These are phyloP conservation scores for Aspergillus proliferans DNA, from an alignment of 2,329 filamentous ascomycete species.

Conservation along the genomic window DNA sequence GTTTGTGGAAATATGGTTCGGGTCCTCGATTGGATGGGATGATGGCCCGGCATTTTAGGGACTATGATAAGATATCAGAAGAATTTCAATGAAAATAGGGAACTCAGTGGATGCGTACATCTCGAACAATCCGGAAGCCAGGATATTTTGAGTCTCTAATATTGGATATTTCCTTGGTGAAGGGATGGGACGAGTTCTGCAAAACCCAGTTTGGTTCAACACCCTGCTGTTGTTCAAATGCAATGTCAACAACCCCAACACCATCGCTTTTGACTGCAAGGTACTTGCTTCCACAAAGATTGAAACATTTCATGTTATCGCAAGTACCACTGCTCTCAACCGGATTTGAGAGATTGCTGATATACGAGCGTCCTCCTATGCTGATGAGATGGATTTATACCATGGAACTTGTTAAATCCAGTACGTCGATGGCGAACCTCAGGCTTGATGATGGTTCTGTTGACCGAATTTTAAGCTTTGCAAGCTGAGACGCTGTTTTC, in stretches of 20 bases:
- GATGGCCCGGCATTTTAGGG: slow-evolving; percentile 11
- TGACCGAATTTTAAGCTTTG: background rate
- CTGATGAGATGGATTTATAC: slow-evolving; percentile 4
- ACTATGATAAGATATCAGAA: slow-evolving; percentile 3
- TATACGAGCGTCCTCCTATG: slow-evolving; percentile 7
- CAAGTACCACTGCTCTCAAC: background rate
- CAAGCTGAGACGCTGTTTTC: slow-evolving; percentile 7
- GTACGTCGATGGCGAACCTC: slow-evolving; percentile 4
- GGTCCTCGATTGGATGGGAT: slow-evolving; percentile 7
- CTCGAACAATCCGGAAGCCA: background rate
- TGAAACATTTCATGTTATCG: slow-evolving; percentile 1
- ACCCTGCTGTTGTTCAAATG: slow-evolving; percentile 3
- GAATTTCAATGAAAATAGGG: background rate
- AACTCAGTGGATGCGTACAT: background rate
- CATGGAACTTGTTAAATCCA: slow-evolving; percentile 2
- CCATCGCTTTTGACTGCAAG: slow-evolving; percentile 7
- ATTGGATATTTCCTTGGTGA: background rate
- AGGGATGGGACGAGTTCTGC: slow-evolving; percentile 2
- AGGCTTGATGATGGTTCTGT: too few species aligned
- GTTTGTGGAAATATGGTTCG: slow-evolving; percentile 7
- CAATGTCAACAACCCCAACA: slow-evolving; percentile 9
- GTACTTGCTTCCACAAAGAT: slow-evolving; percentile 5
- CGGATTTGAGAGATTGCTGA: slow-evolving; percentile 5
- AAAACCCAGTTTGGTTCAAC: slow-evolving; percentile 8
- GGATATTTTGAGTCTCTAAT: background rate